phyloP scores from a whole-genome alignment of 1,139 yeast species.

The Blastobotrys aristatus region DNA sequence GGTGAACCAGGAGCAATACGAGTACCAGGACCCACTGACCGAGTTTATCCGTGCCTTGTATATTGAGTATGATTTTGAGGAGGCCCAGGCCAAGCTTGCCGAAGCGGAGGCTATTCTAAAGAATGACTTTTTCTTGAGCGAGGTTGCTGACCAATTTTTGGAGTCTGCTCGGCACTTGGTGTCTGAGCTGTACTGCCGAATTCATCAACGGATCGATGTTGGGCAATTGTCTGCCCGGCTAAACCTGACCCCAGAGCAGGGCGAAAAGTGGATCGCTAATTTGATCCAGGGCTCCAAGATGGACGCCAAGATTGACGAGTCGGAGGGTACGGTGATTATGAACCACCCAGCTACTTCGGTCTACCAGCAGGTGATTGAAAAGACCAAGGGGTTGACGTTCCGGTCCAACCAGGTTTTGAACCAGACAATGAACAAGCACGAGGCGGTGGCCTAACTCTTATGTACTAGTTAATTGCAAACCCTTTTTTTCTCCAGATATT shows the following conservation, averaged over 20 bases:
- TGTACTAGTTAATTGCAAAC: neutral
- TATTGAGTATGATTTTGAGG: constrained; percentile 52
- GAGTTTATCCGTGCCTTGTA: constrained; percentile 49
- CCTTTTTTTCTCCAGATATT: neutral
- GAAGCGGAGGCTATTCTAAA: constrained; percentile 45
- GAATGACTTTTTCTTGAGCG: constrained; percentile 51
- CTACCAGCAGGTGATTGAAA: constrained; percentile 55
- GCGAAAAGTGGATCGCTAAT: constrained; percentile 47
- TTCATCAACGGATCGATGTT: constrained; percentile 46
- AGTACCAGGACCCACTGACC: constrained; percentile 57
- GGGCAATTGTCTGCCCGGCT: constrained; percentile 41
- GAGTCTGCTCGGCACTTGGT: constrained; percentile 47
- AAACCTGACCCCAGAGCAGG: constrained; percentile 43
- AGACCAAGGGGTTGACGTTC: constrained; percentile 54
- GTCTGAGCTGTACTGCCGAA: constrained; percentile 50
- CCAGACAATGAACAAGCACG: constrained; percentile 32
- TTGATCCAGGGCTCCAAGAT: constrained; percentile 46
- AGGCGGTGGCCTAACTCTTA: constrained; percentile 12
- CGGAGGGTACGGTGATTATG: constrained; percentile 45
- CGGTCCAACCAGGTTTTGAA: constrained; percentile 49
- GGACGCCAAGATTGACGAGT: constrained; percentile 48
- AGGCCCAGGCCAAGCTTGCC: constrained; percentile 43
- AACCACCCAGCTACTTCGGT: constrained; percentile 44
- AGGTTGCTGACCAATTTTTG: constrained; percentile 40
- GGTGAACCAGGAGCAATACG: constrained; percentile 54